These are phyloP conservation scores for sunflower (Helianthus annuus) DNA, from an alignment of 129 eudicot genomes.

Conservation along the genomic window DNA sequence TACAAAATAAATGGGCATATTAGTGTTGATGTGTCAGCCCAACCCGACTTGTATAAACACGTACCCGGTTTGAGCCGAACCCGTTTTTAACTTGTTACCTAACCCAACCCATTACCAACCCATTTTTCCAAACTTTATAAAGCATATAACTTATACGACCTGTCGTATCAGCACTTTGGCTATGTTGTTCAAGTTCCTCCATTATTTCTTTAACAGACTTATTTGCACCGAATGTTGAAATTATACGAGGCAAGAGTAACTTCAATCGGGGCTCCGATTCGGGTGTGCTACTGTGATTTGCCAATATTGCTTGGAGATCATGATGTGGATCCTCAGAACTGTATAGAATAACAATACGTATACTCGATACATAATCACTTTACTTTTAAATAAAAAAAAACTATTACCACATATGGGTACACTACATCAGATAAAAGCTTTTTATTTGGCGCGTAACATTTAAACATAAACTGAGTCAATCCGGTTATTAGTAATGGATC, in stretches of 20 bases:
- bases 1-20: neutral
- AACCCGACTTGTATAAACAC: neutral
- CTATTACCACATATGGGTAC: no score
- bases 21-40: neutral
- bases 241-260: conserved; percentile 70
- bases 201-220: conserved; percentile 67
- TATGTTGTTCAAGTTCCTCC: conserved; percentile 65
- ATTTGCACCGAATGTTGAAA: conserved; percentile 67
- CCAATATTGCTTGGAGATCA: conserved; percentile 55
- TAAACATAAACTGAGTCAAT: no score
- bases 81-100: neutral
- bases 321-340: conserved; percentile 89
- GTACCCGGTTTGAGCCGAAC: neutral
- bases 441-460: neutral
- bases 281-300: conserved; percentile 62
- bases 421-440: no score
- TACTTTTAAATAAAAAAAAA: neutral
- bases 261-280: conserved; percentile 76
- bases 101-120: neutral
- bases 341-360: conserved; percentile 22
- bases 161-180: conserved; percentile 57
- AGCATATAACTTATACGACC: conserved; percentile 43
- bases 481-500: no score
- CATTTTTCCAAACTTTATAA: conserved; percentile 3
- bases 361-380: conserved; percentile 19